phyloP scores from a whole-genome alignment of 2,329 filamentous ascomycete species.

The Podosphaera fusca region DNA sequence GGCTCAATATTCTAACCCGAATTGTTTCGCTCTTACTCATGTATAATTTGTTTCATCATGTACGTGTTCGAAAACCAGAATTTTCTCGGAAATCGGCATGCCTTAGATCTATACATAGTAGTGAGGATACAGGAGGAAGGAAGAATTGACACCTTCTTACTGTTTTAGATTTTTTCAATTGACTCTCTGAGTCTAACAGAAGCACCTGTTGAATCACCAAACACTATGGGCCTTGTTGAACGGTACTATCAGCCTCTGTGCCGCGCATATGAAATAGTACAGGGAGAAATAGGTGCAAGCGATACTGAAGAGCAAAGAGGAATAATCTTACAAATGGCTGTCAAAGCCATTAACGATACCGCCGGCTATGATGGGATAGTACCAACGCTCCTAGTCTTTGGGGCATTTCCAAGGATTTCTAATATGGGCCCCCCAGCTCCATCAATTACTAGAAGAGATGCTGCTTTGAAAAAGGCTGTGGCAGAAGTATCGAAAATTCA shows the following conservation, averaged over 20 bases:
- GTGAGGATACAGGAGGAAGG: no score
- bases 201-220: not conserved
- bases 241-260: not conserved
- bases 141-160: no score
- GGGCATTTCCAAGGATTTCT: not conserved
- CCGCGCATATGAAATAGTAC: not conserved
- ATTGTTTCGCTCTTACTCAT: no score
- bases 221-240: not conserved
- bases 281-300: not conserved
- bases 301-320: not conserved
- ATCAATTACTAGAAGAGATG: not conserved
- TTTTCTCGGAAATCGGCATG: no score
- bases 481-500: constrained; percentile 1
- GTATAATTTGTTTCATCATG: no score
- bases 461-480: constrained; percentile 3
- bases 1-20: no score
- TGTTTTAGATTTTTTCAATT: no score
- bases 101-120: no score
- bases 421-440: not conserved
- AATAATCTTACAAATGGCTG: not conserved
- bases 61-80: no score
- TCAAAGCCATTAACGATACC: not conserved
- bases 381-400: not conserved
- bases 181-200: no score
- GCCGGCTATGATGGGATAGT: not conserved